Base-by-base conservation (phyloP, 2,329 filamentous ascomycete genomes). In the Lachnellula subtilissima region DNA sequence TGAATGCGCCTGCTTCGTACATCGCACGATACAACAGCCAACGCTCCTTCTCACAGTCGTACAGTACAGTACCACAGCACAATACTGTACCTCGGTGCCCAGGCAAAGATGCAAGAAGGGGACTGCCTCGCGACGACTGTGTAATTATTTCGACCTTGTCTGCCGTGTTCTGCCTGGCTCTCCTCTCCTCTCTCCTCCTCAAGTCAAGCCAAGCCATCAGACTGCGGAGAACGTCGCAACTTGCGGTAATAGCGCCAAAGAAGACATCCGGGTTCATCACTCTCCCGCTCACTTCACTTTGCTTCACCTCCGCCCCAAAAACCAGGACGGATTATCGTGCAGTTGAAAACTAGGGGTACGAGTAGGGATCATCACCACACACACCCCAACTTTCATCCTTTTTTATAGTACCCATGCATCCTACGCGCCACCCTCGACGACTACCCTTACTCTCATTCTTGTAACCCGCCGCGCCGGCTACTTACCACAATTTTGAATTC, bases 401-500 rank as follows among this genome's bases (percentile, higher is more conserved):
- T 7, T 9, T 28, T 28, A 28, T 7, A 28, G 28, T n/a, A 40
- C 37, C 5, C n/a, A 40, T 40, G 37, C 37, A 40, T 40, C n/a
- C 37, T 15, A 15, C 37, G 37, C 37, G 37, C 37, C 37, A 40
- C 37, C 37, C 9, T 32, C 8, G 28, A 32, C 28, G 9, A 32
- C 28, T 9, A 32, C 28, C 28, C 8, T 3, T 9, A 32, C 28
- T 4, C 28, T 32, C 28, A 32, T 9, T 32, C 28, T 32, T 32
- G 28, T 11, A 32, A 32, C 1, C 28, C 15, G 12, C n/a, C 15
- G 37, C 37, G n/a, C n/a, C 37, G 5, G 37, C 37, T 15, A 15
- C 5, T n/a, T 14, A n/a, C 7, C 37, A 64, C 59, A 58, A 64
- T 58, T 56, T 55, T 56, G 55, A 62, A 17, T 28, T 52, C 50